Evolutionary conservation across 2,329 filamentous ascomycete species (phyloP).

Genomic region (Pseudogymnoascus sp.): DNA sequence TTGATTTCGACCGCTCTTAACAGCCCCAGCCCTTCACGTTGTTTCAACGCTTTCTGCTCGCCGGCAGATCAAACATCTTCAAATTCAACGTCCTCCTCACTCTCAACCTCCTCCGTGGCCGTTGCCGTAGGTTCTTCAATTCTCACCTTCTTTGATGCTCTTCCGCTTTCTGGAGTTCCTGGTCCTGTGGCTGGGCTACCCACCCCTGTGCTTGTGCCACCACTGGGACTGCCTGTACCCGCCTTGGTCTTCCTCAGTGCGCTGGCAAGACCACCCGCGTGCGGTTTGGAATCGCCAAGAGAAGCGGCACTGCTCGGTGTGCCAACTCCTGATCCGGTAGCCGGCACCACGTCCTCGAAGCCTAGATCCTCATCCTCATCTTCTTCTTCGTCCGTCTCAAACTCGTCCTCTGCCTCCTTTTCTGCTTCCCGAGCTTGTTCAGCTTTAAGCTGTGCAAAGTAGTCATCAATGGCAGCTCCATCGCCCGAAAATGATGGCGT

Average conservation of each 20-base stretch:
- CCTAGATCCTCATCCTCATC: conserved; percentile 36
- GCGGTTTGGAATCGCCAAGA: neutral
- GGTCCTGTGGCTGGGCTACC: conserved; percentile 28
- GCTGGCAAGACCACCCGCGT: conserved; percentile 16
- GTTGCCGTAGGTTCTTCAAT: conserved; percentile 36
- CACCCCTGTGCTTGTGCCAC: conserved; percentile 25
- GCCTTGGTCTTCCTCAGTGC: conserved; percentile 25
- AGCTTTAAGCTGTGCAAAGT: conserved; percentile 57
- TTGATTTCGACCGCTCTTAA: neutral
- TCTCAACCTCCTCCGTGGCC: conserved; percentile 34
- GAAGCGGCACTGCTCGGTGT: conserved; percentile 22
- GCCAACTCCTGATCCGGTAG: conserved; percentile 15
- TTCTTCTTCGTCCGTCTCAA: conserved; percentile 39
- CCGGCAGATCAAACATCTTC: conserved; percentile 39
- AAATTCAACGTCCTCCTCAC: conserved; percentile 49
- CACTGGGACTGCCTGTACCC: conserved; percentile 15
- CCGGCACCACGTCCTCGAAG: conserved; percentile 38
- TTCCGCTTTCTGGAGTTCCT: conserved; percentile 34
- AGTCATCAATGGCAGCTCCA: conserved; percentile 52
- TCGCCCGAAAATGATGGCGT: conserved; percentile 38
- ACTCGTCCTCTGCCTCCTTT: conserved; percentile 42
- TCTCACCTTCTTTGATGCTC: conserved; percentile 52
- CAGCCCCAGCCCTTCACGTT: neutral
- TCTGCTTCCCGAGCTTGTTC: conserved; percentile 45
- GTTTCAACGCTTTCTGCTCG: neutral